Percentiles rank a stretch among this genome's conserved stretches.
These are phyloP conservation scores for Cercospora sojina DNA, from an alignment of 2,329 filamentous ascomycete species.

Conservation along the genomic window DNA sequence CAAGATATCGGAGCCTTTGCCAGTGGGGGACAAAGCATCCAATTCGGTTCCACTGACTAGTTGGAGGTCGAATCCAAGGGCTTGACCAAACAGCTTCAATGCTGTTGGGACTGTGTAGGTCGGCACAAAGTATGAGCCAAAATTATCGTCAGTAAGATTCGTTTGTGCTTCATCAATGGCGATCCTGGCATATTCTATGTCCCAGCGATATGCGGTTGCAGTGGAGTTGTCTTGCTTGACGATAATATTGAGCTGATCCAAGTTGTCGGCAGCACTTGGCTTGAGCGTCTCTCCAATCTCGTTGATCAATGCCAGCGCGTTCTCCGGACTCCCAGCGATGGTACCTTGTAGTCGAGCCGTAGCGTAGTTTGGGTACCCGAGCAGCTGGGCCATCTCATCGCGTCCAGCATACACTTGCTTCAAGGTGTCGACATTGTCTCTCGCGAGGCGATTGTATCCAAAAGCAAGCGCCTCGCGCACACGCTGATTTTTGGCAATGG, in stretches of 20 bases:
- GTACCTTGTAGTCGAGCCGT: not conserved
- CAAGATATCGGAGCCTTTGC: not conserved
- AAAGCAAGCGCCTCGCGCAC: not conserved
- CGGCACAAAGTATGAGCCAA: not conserved
- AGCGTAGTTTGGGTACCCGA: not conserved
- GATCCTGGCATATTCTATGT: not conserved
- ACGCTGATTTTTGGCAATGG: not conserved
- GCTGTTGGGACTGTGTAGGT: not conserved
- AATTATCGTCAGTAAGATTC: not conserved
- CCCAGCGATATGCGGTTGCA: not conserved
- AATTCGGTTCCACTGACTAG: not conserved
- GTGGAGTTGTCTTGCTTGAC: not conserved
- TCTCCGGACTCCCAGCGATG: not conserved
- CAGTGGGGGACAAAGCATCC: not conserved
- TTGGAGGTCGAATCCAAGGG: not conserved
- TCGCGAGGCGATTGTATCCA: not conserved
- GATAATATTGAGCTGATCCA: not conserved
- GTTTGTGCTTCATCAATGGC: not conserved
- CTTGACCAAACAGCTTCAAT: not conserved
- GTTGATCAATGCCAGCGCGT: not conserved
- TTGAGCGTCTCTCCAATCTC: not conserved
- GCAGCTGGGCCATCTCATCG: conserved; percentile 1
- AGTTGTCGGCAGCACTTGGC: not conserved
- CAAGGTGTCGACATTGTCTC: not conserved
- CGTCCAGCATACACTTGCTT: not conserved